phyloP scores from a whole-genome alignment of 2,329 filamentous ascomycete genomes.

The Sarocladiaceae sp. region DNA sequence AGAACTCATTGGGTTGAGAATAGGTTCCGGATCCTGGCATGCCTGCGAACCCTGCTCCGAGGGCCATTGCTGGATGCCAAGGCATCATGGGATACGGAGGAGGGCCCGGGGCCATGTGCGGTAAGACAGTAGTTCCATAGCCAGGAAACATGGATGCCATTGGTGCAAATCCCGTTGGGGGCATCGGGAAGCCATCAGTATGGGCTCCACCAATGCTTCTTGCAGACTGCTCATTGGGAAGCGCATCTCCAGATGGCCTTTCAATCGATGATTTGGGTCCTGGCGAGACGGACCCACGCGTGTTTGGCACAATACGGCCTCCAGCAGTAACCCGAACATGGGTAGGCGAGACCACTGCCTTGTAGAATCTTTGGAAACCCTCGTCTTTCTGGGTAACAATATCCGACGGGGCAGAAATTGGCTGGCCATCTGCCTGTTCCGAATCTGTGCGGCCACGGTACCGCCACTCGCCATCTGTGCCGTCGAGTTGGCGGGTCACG shows the following conservation, averaged over 20 bases:
- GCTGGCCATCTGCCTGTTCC: conserved; percentile 39
- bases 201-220: conserved; percentile 10
- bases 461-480: conserved; percentile 37
- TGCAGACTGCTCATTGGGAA: conserved; percentile 16
- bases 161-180: conserved; percentile 23
- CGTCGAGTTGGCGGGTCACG: conserved; percentile 28
- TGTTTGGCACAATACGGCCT: conserved; percentile 64
- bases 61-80: conserved; percentile 33
- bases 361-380: conserved; percentile 65
- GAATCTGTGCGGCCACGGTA: conserved; percentile 42
- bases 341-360: conserved; percentile 63
- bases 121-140: conserved; percentile 23
- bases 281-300: conserved; percentile 48
- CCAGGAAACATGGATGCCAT: conserved; percentile 28
- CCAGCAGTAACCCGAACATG: conserved; percentile 65
- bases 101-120: conserved; percentile 25
- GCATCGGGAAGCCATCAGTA: conserved; percentile 18
- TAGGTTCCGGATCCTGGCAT: conserved; percentile 19
- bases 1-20: background rate
- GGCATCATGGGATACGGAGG: conserved; percentile 33
- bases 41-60: background rate
- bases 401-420: conserved; percentile 49
- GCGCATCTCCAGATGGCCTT: conserved; percentile 20
- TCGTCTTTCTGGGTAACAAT: conserved; percentile 53
- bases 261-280: conserved; percentile 47